Conservation (phyloP, 495 filamentous ascomycete species). For the Hamigera avellanea region DNA sequence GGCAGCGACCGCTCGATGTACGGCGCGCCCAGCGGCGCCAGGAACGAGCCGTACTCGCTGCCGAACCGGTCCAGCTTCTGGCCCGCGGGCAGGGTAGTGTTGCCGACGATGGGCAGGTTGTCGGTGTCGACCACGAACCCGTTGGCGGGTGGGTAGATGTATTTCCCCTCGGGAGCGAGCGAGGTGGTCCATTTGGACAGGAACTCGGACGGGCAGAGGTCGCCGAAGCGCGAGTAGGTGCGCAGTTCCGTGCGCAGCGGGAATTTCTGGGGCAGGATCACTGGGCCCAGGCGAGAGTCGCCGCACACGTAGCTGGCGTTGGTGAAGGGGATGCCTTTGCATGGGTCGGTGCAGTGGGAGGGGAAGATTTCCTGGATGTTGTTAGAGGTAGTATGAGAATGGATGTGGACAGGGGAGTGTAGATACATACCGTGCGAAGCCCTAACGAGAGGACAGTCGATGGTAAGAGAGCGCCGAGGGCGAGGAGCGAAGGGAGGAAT, state of each 20-base stretch:
- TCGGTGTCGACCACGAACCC: slow-evolving; percentile 30
- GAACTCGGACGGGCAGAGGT: slow-evolving; percentile 37
- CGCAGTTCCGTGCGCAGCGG: slow-evolving; percentile 24
- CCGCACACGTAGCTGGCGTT: slow-evolving; percentile 35
- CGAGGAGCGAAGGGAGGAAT: no score
- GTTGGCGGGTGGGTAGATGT: slow-evolving; percentile 29
- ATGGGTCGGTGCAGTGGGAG: not conserved
- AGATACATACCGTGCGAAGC: no score
- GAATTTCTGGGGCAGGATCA: slow-evolving; percentile 22
- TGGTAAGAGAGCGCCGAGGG: no score
- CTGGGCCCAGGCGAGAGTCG: slow-evolving; percentile 40
- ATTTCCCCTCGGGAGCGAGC: slow-evolving; percentile 18
- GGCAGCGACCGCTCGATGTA: slow-evolving; percentile 42
- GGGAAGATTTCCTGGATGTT: not conserved
- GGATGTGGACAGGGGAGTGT: no score
- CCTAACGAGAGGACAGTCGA: no score
- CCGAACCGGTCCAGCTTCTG: slow-evolving; percentile 46
- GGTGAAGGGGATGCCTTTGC: slow-evolving; percentile 6
- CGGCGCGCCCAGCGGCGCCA: slow-evolving; percentile 38
- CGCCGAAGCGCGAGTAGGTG: slow-evolving; percentile 36
- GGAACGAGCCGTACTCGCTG: slow-evolving; percentile 30
- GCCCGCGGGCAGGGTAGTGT: slow-evolving; percentile 31
- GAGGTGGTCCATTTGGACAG: slow-evolving; percentile 34
- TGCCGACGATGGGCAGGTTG: slow-evolving; percentile 28
- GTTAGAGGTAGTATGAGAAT: no score